Evolutionary conservation across 768 basidiomycete species (phyloP).

Genomic region (Lyophyllum decastes): DNA sequence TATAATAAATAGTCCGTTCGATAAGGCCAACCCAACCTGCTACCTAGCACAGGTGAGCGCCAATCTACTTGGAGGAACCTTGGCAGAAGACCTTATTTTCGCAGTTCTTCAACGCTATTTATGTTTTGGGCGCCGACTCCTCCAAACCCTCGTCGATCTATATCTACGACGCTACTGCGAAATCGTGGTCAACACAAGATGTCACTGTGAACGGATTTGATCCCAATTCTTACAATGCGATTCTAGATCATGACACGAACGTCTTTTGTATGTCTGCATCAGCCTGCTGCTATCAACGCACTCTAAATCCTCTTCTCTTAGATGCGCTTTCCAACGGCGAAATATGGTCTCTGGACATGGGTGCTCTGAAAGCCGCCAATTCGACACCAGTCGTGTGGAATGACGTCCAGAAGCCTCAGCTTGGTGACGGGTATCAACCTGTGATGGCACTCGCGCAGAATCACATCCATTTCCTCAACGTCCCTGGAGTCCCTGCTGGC

Average conservation of each 20-base stretch:
- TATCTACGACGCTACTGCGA: conserved; percentile 75
- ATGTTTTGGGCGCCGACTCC: conserved; percentile 78
- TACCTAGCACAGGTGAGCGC: conserved; percentile 65
- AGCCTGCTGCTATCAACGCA: neutral
- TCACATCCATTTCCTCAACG: conserved; percentile 81
- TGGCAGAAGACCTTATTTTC: too few species aligned
- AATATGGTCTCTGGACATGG: conserved; percentile 74
- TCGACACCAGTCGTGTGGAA: conserved; percentile 62
- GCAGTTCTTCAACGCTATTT: conserved; percentile 86
- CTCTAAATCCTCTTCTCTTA: conserved; percentile 23
- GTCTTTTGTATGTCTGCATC: conserved; percentile 64
- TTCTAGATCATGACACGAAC: conserved; percentile 95
- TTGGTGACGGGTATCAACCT: conserved; percentile 65
- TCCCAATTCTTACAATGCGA: conserved; percentile 61
- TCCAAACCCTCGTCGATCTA: conserved; percentile 70
- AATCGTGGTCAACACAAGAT: conserved; percentile 79
- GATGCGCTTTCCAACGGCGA: conserved; percentile 70
- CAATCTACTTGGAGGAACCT: neutral
- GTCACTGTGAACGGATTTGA: conserved; percentile 59
- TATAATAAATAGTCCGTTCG: conserved; percentile 52
- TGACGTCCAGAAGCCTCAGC: conserved; percentile 57
- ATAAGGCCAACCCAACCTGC: conserved; percentile 64
- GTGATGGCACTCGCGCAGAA: conserved; percentile 85
- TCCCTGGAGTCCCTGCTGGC: conserved; percentile 67
- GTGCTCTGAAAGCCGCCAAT: conserved; percentile 59